Percentiles rank a stretch among this genome's conserved stretches.
Conservation (phyloP, 164 flowering plant species). For the Vitis labrusca region DNA sequence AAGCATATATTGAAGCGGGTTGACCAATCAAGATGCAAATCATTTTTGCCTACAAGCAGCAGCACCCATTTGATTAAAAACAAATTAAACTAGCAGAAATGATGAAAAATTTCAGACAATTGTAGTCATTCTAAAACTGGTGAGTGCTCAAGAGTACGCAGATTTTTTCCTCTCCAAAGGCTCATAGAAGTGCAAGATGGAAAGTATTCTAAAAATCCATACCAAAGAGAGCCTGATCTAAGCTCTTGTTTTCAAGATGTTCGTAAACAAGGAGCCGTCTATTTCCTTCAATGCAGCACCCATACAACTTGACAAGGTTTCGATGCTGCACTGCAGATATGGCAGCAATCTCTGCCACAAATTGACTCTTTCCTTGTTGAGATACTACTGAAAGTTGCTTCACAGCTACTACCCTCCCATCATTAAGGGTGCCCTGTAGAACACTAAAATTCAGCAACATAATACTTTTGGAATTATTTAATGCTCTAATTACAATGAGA, state of each 20-base stretch:
- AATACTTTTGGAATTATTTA: background rate
- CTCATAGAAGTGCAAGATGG: no score
- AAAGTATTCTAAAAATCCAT: background rate
- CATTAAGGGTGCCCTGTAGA: slow-evolving; percentile 25
- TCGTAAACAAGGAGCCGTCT: slow-evolving; percentile 26
- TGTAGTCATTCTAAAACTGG: no score
- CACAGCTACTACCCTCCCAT: slow-evolving; percentile 24
- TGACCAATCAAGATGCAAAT: slow-evolving; percentile 18
- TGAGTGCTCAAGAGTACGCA: no score
- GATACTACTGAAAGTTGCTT: slow-evolving; percentile 30
- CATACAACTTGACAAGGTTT: slow-evolving; percentile 34
- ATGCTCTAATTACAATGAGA: background rate
- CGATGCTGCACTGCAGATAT: slow-evolving; percentile 37
- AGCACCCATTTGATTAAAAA: no score
- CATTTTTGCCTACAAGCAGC: slow-evolving; percentile 8
- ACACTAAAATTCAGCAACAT: background rate
- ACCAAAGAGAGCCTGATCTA: slow-evolving; percentile 31
- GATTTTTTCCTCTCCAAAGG: no score
- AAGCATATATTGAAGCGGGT: slow-evolving; percentile 22
- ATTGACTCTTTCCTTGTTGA: slow-evolving; percentile 27
- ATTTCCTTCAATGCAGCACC: slow-evolving; percentile 34
- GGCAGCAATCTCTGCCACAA: slow-evolving; percentile 26
- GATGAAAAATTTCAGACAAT: no score
- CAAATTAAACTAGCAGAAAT: no score
- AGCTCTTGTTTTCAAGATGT: slow-evolving; percentile 23